Evolutionary conservation across 257 asterid genomes (phyloP).

Genomic region (Cruciata laevipes): DNA sequence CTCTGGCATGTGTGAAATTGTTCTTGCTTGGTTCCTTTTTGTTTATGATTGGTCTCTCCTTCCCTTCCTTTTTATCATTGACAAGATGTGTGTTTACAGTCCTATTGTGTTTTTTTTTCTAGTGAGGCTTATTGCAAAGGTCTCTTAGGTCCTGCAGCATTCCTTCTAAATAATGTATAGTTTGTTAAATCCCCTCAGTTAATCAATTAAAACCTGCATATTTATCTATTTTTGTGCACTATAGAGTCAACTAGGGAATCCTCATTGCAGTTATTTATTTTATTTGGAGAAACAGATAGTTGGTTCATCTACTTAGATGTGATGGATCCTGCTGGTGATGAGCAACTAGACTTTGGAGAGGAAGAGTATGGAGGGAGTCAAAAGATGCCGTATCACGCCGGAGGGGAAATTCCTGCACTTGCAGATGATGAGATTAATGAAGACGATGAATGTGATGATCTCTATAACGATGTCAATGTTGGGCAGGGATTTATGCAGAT

Average conservation of each 20-base stretch:
- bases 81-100: not conserved
- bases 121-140: not conserved
- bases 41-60: not conserved
- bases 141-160: not conserved
- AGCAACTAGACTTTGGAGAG: constrained; percentile 63
- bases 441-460: constrained; percentile 51
- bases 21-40: no score
- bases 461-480: constrained; percentile 50
- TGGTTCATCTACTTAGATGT: constrained; percentile 21
- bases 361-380: constrained; percentile 58
- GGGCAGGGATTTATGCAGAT: constrained; percentile 44
- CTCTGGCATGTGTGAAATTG: not conserved
- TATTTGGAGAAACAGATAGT: constrained; percentile 26
- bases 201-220: not conserved
- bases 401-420: constrained; percentile 72
- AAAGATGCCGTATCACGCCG: constrained; percentile 58
- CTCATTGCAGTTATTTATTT: not conserved
- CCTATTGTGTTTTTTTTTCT: not conserved
- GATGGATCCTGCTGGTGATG: constrained; percentile 65
- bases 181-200: not conserved
- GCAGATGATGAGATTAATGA: constrained; percentile 71
- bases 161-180: not conserved
- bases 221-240: not conserved
- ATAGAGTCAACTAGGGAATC: not conserved
- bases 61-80: not conserved